A percentile compares a stretch with the other conserved stretches of the same genome.
Evolutionary conservation across 129 eudicot genomes (phyloP).

Genomic region (Flaveria brownii): DNA sequence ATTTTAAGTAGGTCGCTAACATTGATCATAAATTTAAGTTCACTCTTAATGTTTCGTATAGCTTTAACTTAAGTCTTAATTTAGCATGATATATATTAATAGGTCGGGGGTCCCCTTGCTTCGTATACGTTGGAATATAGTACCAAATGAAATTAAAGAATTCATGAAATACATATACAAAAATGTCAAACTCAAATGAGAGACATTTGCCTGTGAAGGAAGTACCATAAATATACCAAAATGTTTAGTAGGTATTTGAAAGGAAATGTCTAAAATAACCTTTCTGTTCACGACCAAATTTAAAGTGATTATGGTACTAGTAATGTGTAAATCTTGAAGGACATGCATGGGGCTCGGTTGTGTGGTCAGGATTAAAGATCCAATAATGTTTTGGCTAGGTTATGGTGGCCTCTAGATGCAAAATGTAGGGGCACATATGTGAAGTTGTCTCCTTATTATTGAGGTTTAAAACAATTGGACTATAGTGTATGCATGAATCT

Average conservation of each 20-base stretch:
- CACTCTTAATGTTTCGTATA: too few species aligned
- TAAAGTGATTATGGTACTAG: not conserved
- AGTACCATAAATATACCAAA: conserved; percentile 1
- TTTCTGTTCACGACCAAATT: not conserved
- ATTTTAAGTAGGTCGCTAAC: too few species aligned
- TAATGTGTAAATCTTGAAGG: not conserved
- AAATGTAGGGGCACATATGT: conserved; percentile 40
- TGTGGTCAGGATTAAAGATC: conserved; percentile 12
- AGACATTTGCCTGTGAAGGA: not conserved
- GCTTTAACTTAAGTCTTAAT: too few species aligned
- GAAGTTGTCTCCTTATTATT: conserved; percentile 30
- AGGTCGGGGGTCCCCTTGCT: not conserved
- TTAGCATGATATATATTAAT: too few species aligned
- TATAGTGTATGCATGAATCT: conserved; percentile 27
- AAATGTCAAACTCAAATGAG: not conserved
- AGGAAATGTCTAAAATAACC: conserved; percentile 7
- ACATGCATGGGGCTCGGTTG: not conserved
- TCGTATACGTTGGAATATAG: not conserved
- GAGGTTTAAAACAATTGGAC: conserved; percentile 21
- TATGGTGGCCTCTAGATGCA: conserved; percentile 4
- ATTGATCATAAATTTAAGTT: too few species aligned
- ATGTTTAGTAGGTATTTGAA: conserved; percentile 3
- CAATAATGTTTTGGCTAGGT: conserved; percentile 28
- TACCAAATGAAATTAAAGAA: not conserved
- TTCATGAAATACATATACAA: not conserved